Percentiles rank a stretch among this genome's conserved stretches.
These are phyloP conservation scores for Saitozyma podzolica DNA, from an alignment of 768 basidiomycete genomes.

Conservation along the genomic window DNA sequence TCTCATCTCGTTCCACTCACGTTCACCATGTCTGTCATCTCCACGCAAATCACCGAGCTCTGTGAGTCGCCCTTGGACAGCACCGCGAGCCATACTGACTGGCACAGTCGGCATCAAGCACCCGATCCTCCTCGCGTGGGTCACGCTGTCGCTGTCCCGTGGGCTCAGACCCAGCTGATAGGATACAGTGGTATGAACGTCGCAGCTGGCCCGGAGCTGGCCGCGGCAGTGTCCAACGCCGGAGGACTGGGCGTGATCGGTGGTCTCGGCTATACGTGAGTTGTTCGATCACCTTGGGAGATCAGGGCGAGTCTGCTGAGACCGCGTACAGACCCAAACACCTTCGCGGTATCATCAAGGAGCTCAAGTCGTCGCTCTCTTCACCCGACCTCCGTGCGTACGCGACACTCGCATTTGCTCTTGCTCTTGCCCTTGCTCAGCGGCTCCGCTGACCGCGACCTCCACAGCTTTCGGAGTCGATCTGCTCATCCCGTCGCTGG, in stretches of 20 bases:
- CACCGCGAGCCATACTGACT: neutral
- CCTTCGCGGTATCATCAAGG: conserved; percentile 50
- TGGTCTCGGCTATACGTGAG: conserved; percentile 56
- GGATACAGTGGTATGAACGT: conserved; percentile 67
- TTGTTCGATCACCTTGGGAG: conserved; percentile 1
- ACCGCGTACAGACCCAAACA: conserved; percentile 60
- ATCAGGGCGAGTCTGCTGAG: conserved; percentile 55
- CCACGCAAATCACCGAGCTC: conserved; percentile 82
- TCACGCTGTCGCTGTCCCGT: conserved; percentile 5
- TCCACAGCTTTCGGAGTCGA: conserved; percentile 86
- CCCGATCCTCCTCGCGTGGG: conserved; percentile 78
- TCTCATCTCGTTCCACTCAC: neutral
- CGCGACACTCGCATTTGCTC: neutral
- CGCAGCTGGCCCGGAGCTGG: conserved; percentile 74
- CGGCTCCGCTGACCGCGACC: neutral
- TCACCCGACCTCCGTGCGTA: conserved; percentile 46
- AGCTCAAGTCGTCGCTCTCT: conserved; percentile 67
- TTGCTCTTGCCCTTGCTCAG: neutral
- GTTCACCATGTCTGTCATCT: conserved; percentile 53
- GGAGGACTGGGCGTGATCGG: conserved; percentile 92
- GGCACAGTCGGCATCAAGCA: conserved; percentile 67
- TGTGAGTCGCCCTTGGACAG: conserved; percentile 51
- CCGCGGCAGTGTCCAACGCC: conserved; percentile 90
- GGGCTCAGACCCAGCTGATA: conserved; percentile 53
- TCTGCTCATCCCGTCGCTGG: conserved; percentile 81